Evolutionary conservation across 2,329 filamentous ascomycete genomes (phyloP).

Genomic region (Chrysoporthe cubensis): DNA sequence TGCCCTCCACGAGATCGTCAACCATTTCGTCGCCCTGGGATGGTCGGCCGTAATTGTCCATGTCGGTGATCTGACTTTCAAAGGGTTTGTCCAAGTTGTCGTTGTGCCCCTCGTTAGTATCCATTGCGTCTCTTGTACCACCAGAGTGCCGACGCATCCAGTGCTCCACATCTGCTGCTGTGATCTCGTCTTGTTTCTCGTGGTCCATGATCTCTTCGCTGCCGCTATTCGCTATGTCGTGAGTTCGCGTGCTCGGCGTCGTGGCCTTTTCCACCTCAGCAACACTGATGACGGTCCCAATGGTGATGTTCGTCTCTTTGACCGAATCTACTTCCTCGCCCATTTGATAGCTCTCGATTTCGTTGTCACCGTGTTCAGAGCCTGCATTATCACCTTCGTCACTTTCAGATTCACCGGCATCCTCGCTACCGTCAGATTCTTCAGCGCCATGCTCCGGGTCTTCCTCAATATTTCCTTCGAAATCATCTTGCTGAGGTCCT

Average conservation of each 20-base stretch:
- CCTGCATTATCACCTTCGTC: background rate
- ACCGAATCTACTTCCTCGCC: constrained; percentile 9
- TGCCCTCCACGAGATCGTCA: background rate
- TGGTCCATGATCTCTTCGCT: background rate
- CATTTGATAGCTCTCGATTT: constrained; percentile 8
- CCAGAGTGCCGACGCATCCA: background rate
- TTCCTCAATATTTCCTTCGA: background rate
- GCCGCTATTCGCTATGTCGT: background rate
- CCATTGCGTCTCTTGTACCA: background rate
- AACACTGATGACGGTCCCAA: background rate
- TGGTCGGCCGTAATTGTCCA: background rate
- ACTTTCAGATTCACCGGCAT: constrained; percentile 9
- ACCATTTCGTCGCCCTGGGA: background rate
- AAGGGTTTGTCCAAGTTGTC: background rate
- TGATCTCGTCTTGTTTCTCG: constrained; percentile 4
- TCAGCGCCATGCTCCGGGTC: constrained; percentile 13
- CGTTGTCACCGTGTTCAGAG: constrained; percentile 26
- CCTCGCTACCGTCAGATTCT: background rate
- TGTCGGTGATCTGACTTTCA: constrained; percentile 3
- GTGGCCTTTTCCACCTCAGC: constrained; percentile 21
- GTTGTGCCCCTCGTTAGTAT: background rate
- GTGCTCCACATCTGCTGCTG: constrained; percentile 5
- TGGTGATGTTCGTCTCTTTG: background rate
- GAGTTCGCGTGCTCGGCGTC: background rate
- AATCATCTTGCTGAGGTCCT: background rate